Evolutionary conservation across 179 eudicot genomes (phyloP).

Genomic region (Beta lomatogona): DNA sequence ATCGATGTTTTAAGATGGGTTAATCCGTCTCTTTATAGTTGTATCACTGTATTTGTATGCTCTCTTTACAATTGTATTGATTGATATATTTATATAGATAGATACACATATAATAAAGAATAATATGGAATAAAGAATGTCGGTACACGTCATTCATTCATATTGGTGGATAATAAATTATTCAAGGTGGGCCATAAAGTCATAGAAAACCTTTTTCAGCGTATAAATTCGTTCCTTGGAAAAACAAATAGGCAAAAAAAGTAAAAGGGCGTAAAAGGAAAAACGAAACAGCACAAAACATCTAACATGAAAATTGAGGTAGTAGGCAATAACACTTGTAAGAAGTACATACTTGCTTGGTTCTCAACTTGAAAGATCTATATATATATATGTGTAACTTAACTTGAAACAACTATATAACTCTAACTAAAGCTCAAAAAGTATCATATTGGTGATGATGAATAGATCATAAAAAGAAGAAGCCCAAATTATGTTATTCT

Average conservation of each 20-base stretch:
- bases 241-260: background rate
- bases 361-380: conserved; percentile 1
- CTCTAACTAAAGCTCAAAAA: background rate
- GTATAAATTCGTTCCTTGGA: conserved; percentile 12
- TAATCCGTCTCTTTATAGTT: conserved; percentile 6
- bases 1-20: conserved; percentile 7
- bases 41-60: conserved; percentile 14
- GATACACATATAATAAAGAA: background rate
- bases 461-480: background rate
- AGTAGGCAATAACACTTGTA: background rate
- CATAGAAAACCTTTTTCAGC: background rate
- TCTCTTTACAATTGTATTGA: conserved; percentile 2
- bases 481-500: conserved; percentile 7
- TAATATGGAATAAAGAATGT: conserved; percentile 2
- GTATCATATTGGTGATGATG: background rate
- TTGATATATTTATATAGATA: conserved; percentile 2
- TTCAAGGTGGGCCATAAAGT: conserved; percentile 1
- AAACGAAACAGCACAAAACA: background rate
- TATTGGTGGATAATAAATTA: conserved; percentile 31
- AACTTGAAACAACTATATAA: background rate
- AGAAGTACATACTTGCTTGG: background rate
- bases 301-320: background rate
- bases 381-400: too few species aligned
- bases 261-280: background rate
- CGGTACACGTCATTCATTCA: conserved; percentile 2